Conservation (phyloP, 352 stramenopile species). For the Phytophthora pseudosyringae region DNA sequence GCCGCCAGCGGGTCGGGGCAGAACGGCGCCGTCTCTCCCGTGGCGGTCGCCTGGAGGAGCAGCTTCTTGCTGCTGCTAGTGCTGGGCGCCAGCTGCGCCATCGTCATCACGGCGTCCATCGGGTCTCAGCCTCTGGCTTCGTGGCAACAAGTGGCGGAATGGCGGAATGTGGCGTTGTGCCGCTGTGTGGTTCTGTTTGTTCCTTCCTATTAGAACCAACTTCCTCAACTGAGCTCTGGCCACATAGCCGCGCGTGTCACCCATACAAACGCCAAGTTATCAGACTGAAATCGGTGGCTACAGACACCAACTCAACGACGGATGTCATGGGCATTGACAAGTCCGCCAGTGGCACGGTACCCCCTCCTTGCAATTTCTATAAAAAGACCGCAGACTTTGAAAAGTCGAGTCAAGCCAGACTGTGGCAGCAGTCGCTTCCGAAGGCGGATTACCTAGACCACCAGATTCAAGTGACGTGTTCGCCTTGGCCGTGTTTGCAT, state of each 20-base stretch:
- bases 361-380: too few relatives aligned
- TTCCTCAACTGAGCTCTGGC: too few relatives aligned
- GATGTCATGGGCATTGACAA: neutral
- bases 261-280: constrained; percentile 23
- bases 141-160: too few relatives aligned
- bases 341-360: neutral
- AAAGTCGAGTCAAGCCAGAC: neutral
- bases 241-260: constrained; percentile 9
- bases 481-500: neutral
- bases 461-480: neutral
- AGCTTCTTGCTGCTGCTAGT: constrained; percentile 3
- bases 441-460: neutral
- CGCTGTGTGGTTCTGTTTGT: neutral
- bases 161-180: constrained; percentile 1
- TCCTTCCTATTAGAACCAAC: too few relatives aligned
- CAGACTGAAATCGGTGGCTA: neutral
- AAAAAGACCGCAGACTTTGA: too few relatives aligned
- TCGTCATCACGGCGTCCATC: constrained; percentile 4
- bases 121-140: neutral
- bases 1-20: constrained; percentile 2
- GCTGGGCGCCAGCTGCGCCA: constrained; percentile 1
- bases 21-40: constrained; percentile 14
- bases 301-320: neutral
- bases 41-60: neutral
- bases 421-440: neutral